Evolutionary conservation across 2,329 filamentous ascomycete species (phyloP).

Genomic region (Myrmaecium sp.): DNA sequence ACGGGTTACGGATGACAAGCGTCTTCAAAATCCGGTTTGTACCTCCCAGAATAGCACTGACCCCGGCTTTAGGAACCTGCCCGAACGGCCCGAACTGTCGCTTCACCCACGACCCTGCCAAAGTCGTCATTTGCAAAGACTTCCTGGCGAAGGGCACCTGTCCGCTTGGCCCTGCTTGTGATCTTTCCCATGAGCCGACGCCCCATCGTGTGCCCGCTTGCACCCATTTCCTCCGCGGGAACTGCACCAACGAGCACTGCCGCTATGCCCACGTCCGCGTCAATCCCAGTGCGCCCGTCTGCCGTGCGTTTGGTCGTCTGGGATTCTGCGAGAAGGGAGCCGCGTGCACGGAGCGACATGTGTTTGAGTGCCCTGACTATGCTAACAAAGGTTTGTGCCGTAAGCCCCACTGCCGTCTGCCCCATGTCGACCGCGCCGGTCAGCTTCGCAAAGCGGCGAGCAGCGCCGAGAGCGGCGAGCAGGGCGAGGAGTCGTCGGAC

Average conservation of each 20-base stretch:
- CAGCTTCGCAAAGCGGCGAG: conserved; percentile 47
- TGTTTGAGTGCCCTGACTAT: conserved; percentile 88
- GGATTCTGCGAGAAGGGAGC: conserved; percentile 80
- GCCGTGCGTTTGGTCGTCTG: conserved; percentile 65
- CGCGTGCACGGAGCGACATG: conserved; percentile 65
- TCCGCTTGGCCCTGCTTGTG: conserved; percentile 60
- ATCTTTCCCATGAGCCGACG: conserved; percentile 74
- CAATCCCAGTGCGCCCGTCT: conserved; percentile 61
- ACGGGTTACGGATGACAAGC: conserved; percentile 1
- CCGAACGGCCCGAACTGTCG: conserved; percentile 64
- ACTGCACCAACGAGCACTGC: conserved; percentile 75
- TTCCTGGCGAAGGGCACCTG: conserved; percentile 69
- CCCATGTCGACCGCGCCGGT: conserved; percentile 76
- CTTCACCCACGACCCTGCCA: conserved; percentile 68
- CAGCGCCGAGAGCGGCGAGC: conserved; percentile 22
- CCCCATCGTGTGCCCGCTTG: conserved; percentile 76
- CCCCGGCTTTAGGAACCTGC: conserved; percentile 53
- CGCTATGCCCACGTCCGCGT: conserved; percentile 74
- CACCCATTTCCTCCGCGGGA: conserved; percentile 75
- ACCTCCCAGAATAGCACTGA: conserved; percentile 4
- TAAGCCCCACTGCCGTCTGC: conserved; percentile 64
- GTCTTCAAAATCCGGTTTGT: conserved; percentile 3
- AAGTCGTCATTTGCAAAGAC: conserved; percentile 80
- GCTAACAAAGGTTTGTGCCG: conserved; percentile 78
- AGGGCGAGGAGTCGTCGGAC: conserved; percentile 29